Percentiles rank a stretch among this genome's conserved stretches.
These are phyloP conservation scores for Neostapfia colusana DNA, from an alignment of 176 grass and related monocot species.

Conservation along the genomic window DNA sequence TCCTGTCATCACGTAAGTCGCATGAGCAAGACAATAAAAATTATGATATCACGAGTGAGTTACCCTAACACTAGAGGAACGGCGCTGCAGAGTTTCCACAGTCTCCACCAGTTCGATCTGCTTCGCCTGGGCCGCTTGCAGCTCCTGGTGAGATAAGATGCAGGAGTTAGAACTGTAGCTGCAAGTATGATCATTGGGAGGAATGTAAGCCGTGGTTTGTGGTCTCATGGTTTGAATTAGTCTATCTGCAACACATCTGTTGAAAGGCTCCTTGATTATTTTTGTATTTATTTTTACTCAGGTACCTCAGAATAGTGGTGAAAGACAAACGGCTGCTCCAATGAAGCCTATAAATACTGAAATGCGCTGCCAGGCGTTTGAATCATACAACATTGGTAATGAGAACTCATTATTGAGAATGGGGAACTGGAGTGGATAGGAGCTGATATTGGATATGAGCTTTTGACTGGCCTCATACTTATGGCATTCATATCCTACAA, in stretches of 20 bases:
- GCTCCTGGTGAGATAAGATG: constrained; percentile 38
- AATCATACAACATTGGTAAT: neutral
- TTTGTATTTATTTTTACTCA: neutral
- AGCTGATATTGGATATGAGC: neutral
- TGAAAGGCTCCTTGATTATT: neutral
- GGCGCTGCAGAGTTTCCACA: constrained; percentile 45
- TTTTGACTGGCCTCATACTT: neutral
- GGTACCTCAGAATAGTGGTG: neutral
- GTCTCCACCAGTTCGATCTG: constrained; percentile 58
- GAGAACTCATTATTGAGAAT: neutral
- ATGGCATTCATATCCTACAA: neutral
- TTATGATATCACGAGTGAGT: neutral
- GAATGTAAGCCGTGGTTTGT: neutral
- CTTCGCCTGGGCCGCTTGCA: constrained; percentile 51
- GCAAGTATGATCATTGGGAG: neutral
- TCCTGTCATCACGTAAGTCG: neutral
- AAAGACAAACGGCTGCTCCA: neutral
- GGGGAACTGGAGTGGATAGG: neutral
- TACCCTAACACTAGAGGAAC: constrained; percentile 54
- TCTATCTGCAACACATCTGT: neutral
- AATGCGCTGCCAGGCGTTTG: neutral
- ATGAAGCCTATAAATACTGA: neutral
- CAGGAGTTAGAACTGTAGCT: constrained; percentile 15
- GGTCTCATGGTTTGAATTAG: neutral
- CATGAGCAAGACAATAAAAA: neutral